Conservation (phyloP, 202 grass and related monocot species). For the Zoysia matrella region DNA sequence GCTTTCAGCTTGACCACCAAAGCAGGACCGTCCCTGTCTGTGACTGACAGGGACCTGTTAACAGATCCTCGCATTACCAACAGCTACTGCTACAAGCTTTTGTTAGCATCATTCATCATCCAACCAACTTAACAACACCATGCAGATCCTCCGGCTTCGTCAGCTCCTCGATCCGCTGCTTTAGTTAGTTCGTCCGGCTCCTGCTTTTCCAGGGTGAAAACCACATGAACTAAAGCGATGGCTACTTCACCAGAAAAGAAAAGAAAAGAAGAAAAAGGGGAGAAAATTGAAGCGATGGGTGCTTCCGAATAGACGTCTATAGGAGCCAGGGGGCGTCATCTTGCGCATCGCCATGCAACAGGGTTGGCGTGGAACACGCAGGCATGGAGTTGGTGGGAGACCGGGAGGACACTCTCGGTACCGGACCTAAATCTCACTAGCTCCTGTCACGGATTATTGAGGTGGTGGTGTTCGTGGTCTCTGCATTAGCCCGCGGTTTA, state of each 20-base stretch:
- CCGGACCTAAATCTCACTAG: conserved; percentile 46
- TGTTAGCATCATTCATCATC: not conserved
- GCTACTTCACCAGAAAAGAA: conserved; percentile 24
- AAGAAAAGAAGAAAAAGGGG: not conserved
- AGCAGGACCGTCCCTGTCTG: conserved; percentile 39
- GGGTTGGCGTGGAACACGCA: conserved; percentile 39
- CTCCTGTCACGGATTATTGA: conserved; percentile 11
- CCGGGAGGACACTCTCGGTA: not conserved
- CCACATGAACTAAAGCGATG: conserved; percentile 52
- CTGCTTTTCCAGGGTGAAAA: conserved; percentile 25
- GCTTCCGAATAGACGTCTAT: conserved; percentile 22
- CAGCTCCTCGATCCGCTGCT: not conserved
- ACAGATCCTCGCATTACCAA: conserved; percentile 57
- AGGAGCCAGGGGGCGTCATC: not conserved
- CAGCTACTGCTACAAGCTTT: conserved; percentile 16
- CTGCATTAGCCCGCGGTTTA: conserved; percentile 19
- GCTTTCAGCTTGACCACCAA: conserved; percentile 41
- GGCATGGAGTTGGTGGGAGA: conserved; percentile 50
- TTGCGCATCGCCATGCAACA: conserved; percentile 31
- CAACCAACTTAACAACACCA: not conserved
- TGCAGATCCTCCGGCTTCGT: conserved; percentile 30
- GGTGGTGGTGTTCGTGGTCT: conserved; percentile 5
- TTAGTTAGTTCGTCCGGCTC: not conserved
- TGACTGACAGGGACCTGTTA: conserved; percentile 38
- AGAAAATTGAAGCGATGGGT: conserved; percentile 6